Base-by-base conservation (phyloP, 2,329 filamentous ascomycete genomes). In the Magnaporthiopsis rhizophila region DNA sequence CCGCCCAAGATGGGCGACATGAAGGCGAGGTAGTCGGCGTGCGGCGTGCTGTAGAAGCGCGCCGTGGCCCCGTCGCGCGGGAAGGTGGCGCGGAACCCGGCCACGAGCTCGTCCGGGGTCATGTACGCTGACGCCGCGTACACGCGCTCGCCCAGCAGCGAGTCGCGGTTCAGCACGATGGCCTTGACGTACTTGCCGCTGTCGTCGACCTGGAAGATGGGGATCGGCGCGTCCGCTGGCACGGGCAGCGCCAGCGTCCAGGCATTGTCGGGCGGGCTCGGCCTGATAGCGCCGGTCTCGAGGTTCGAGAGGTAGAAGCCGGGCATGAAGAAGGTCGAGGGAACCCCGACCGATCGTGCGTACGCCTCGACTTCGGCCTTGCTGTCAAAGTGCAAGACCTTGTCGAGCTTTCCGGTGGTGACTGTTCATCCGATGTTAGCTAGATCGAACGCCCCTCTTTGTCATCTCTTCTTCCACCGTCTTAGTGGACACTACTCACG, bases 321-420 rank as follows among this genome's bases (percentile, higher is more conserved):
- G 0, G 83, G 79, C n/a, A 80, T 72, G 69, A 83, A 80, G 70
- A 83, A 85, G 0, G 82, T 77, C 28, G 78, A 76, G 2, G 79
- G 78, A 11, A 85, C 74, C 0, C 76, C 77, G 3, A 81, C 69
- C 0, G 66, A 65, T 24, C 81, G 79, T 60, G 85, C 80, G 69
- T 87, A 84, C n/a, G 76, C 68, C 67, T 85, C 83, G 0, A 83
- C 78, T 15, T 79, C 73, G 26, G 83, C 83, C 70, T 87, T 87
- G 71, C 72, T 75, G 71, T 87, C 85, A 66, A 87, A 87, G 67
- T 83, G 80, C 66, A 77, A 73, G 36, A 82, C 78, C 58, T 77
- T 69, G 30, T 73, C 62, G 5, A 81, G 75, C 21, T 70, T 71
- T 64, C 78, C 78, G 9, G 77, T 75, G 59, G 74, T 74, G 26